Conservation (phyloP, 148 eudicot genomes). For the Persicaria maculosa region DNA sequence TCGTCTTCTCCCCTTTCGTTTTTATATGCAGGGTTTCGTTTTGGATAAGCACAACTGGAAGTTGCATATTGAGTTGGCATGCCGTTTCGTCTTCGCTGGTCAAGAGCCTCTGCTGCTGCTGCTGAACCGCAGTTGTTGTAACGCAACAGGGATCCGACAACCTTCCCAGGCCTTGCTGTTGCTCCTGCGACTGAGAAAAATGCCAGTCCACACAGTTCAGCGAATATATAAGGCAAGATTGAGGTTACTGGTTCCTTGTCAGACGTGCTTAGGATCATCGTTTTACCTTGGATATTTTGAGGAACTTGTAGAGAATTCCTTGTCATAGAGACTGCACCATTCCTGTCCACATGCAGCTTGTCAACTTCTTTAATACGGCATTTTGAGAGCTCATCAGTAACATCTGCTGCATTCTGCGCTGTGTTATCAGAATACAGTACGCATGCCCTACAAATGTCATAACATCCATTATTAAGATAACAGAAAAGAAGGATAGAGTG, state of each 20-base stretch:
- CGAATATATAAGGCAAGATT: background rate
- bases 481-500: background rate
- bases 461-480: background rate
- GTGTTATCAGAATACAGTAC: conserved; percentile 65
- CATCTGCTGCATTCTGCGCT: conserved; percentile 43
- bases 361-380: conserved; percentile 65
- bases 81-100: conserved; percentile 52
- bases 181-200: conserved; percentile 25
- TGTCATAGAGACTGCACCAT: conserved; percentile 45
- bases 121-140: conserved; percentile 63
- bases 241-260: background rate
- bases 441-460: conserved; percentile 46
- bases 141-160: conserved; percentile 44
- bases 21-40: conserved; percentile 50
- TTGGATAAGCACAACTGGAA: conserved; percentile 54
- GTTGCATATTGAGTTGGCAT: conserved; percentile 51
- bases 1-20: conserved; percentile 55
- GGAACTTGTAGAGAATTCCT: conserved; percentile 77
- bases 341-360: conserved; percentile 41
- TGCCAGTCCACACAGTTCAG: background rate
- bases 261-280: background rate
- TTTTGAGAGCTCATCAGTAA: conserved; percentile 58
- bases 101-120: conserved; percentile 31
- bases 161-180: conserved; percentile 83
- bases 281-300: conserved; percentile 56